Base-by-base conservation (phyloP, 768 basidiomycete species). In the Fomitopsis pulvina region DNA sequence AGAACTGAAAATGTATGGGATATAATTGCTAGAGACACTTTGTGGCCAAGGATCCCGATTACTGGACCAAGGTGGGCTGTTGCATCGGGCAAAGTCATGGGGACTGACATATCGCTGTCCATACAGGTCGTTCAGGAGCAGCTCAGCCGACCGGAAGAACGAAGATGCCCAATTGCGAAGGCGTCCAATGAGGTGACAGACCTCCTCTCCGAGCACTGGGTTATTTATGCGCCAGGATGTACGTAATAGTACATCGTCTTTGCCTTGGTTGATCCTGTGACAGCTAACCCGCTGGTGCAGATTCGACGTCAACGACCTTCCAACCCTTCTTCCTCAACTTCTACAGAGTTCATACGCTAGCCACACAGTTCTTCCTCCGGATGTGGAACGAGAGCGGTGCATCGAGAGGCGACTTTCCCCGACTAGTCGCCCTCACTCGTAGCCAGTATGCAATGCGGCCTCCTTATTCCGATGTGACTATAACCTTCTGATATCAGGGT, bases 361-460 rank as follows among this genome's bases (percentile, higher is more conserved):
- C 87, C 4, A 81, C 84, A 3, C 79, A 79, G 41, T 93, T 94
- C 71, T 94, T 94, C 68, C 69, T 91, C n/a, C 79, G 89, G 28
- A 92, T 95, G 81, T 95, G 90, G 91, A 79, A 76, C 57, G 92
- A 95, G 63, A 88, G 87, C 59, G 83, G 85, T 11, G 87, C 92
- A 1, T 81, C 85, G 3, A 60, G 65, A 11, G 81, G 73, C 18
- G 92, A 95, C 66, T 91, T 92, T 55, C 72, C 76, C 29, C 82
- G 93, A 9, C 81, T 95, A 9, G 77, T 79, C 28, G 85, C 82
- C 5, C 71, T 94, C 18, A 83, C 85, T 29, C 80, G 81, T 46
- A 91, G 88, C 75, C 92, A 94, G 88, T 91, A 65, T 54, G 87
- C n/a, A n/a, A n/a, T 81, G 29, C 51, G 12, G 29, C 32, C 53